These are phyloP conservation scores for Flaveria linearis DNA, from an alignment of 129 eudicot species.

Conservation along the genomic window DNA sequence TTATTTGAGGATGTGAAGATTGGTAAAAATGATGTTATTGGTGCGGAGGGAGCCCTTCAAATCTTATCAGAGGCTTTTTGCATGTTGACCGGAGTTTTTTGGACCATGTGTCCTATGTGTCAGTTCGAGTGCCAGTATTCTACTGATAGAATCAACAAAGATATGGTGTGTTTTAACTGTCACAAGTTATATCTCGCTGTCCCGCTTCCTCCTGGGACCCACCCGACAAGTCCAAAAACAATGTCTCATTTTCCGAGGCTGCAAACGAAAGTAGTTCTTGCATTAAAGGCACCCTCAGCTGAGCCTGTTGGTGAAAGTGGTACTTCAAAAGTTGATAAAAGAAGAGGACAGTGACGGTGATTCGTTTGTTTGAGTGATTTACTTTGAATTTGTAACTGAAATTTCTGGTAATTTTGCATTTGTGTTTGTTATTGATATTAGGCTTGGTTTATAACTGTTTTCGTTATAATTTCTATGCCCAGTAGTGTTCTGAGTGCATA, in stretches of 20 bases:
- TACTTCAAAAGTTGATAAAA: background rate
- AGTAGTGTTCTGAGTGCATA: no score
- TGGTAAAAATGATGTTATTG: background rate
- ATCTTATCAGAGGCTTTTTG: slow-evolving; percentile 26
- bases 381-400: background rate
- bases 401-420: background rate
- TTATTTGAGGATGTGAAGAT: background rate
- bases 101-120: slow-evolving; percentile 25
- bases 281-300: slow-evolving; percentile 1
- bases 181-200: slow-evolving; percentile 6
- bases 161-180: slow-evolving; percentile 23
- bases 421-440: background rate
- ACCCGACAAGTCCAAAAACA: slow-evolving; percentile 18
- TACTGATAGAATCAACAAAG: background rate
- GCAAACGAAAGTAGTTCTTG: slow-evolving; percentile 22
- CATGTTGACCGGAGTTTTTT: slow-evolving; percentile 8
- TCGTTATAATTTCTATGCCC: background rate
- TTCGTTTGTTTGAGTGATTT: background rate
- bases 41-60: slow-evolving; percentile 27
- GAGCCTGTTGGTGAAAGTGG: background rate
- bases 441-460: background rate
- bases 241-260: background rate
- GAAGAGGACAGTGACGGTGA: background rate
- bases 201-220: background rate
- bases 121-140: slow-evolving; percentile 14